Conservation (phyloP, 805 yeast species). For the Lachancea sp. region DNA sequence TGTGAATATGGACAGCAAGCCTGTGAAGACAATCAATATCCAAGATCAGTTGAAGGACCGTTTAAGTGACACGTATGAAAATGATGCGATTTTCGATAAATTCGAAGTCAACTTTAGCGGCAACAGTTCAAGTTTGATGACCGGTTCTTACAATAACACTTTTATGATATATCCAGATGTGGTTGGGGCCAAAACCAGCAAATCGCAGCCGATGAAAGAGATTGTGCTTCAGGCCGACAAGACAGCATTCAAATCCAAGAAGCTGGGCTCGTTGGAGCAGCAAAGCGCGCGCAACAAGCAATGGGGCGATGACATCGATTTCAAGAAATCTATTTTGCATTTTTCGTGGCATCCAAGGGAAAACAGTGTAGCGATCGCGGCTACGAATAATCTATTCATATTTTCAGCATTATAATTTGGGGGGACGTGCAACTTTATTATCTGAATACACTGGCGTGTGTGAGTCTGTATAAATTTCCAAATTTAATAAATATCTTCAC, state of each 20-base stretch:
- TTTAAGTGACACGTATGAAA: slow-evolving; percentile 95
- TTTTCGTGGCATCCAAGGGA: slow-evolving; percentile 98
- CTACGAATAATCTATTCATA: slow-evolving; percentile 88
- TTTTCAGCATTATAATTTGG: slow-evolving; percentile 58
- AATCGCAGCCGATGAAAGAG: slow-evolving; percentile 36
- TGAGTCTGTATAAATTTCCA: slow-evolving; percentile 7
- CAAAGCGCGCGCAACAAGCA: slow-evolving; percentile 40
- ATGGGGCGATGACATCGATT: slow-evolving; percentile 76
- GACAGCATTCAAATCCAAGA: slow-evolving; percentile 73
- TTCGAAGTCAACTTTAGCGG: slow-evolving; percentile 95
- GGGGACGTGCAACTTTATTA: slow-evolving; percentile 1
- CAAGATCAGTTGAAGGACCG: slow-evolving; percentile 92
- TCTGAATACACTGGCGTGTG: neutral
- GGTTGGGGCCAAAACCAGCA: slow-evolving; percentile 30
- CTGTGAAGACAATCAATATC: slow-evolving; percentile 87
- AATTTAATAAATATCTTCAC: slow-evolving; percentile 1
- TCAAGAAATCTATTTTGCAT: slow-evolving; percentile 89
- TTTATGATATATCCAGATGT: slow-evolving; percentile 95
- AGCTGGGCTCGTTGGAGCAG: slow-evolving; percentile 32
- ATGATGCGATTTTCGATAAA: slow-evolving; percentile 97
- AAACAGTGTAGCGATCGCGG: slow-evolving; percentile 95
- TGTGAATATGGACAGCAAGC: slow-evolving; percentile 91
- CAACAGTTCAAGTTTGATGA: slow-evolving; percentile 85
- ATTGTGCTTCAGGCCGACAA: slow-evolving; percentile 95
- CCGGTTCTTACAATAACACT: slow-evolving; percentile 95